phyloP scores from a whole-genome alignment of 495 filamentous ascomycete genomes.

The Symbiotaphrina buchneri region DNA sequence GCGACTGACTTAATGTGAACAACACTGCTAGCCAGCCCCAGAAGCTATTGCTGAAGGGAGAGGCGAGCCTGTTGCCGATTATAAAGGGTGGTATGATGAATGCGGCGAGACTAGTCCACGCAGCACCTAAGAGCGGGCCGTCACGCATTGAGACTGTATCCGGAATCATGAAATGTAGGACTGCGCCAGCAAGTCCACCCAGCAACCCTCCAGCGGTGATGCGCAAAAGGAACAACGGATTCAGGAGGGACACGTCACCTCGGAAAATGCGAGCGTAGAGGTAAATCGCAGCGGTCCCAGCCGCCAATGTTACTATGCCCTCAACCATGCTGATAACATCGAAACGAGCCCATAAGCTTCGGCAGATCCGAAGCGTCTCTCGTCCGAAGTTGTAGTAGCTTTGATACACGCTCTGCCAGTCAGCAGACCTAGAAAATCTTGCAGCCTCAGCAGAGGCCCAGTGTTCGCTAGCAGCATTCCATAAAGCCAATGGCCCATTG shows the following conservation, averaged over 20 bases:
- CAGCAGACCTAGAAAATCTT: too few relatives aligned
- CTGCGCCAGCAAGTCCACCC: slow-evolving; percentile 10
- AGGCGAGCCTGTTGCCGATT: slow-evolving; percentile 19
- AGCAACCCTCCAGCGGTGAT: slow-evolving; percentile 15
- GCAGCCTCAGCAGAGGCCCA: slow-evolving; percentile 17
- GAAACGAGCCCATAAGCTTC: slow-evolving; percentile 74
- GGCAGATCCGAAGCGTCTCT: slow-evolving; percentile 61
- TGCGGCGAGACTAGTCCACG: slow-evolving; percentile 16
- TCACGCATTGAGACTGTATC: not conserved
- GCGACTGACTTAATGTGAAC: slow-evolving; percentile 60
- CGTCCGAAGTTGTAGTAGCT: slow-evolving; percentile 52
- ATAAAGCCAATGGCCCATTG: slow-evolving; percentile 32
- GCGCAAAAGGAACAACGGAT: slow-evolving; percentile 19
- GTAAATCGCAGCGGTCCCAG: slow-evolving; percentile 38
- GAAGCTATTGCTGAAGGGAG: slow-evolving; percentile 49
- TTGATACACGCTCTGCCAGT: slow-evolving; percentile 21
- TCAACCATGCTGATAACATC: slow-evolving; percentile 65
- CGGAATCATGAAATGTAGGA: slow-evolving; percentile 4
- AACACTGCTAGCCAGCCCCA: slow-evolving; percentile 75
- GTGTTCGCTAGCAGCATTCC: slow-evolving; percentile 24
- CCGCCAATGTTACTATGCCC: slow-evolving; percentile 48
- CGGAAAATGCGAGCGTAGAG: slow-evolving; percentile 43
- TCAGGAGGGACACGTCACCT: slow-evolving; percentile 27
- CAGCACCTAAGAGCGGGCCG: slow-evolving; percentile 12
- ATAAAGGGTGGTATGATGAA: slow-evolving; percentile 9